A percentile compares a stretch with the other conserved stretches of the same genome.
These are phyloP conservation scores for Coemansia nantahalensis DNA, from an alignment of 192 early-diverging fungal species.

Conservation along the genomic window DNA sequence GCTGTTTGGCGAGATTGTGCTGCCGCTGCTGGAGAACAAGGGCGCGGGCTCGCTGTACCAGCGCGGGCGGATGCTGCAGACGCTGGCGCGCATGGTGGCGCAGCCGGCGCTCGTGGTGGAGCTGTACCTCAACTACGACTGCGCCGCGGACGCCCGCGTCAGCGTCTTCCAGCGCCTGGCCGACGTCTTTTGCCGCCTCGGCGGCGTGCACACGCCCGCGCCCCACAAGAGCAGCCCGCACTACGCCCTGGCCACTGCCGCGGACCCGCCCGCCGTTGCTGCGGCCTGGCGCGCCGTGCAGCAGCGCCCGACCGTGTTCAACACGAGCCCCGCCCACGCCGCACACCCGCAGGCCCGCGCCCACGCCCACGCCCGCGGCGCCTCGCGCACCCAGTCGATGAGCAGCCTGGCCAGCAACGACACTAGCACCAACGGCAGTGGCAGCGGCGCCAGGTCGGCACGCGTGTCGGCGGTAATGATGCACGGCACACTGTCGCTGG, in stretches of 20 bases:
- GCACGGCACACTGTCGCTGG: no score
- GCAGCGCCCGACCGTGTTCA: conserved; percentile 43
- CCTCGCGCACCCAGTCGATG: conserved; percentile 14
- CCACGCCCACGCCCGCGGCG: not conserved
- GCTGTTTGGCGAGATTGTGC: conserved; percentile 83
- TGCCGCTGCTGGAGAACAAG: conserved; percentile 85
- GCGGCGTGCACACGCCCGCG: conserved; percentile 15
- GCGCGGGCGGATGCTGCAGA: conserved; percentile 69
- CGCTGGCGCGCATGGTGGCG: conserved; percentile 63
- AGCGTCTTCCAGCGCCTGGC: conserved; percentile 91
- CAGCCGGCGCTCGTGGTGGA: conserved; percentile 83
- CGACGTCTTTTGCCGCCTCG: conserved; percentile 39
- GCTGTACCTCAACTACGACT: conserved; percentile 95
- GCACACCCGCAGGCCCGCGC: not conserved
- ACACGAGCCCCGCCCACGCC: no score
- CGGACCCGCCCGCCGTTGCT: conserved; percentile 8
- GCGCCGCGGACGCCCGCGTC: conserved; percentile 74
- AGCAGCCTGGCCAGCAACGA: conserved; percentile 8
- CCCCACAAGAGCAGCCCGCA: conserved; percentile 27
- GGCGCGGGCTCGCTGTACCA: conserved; percentile 59
- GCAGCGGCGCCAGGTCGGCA: not conserved
- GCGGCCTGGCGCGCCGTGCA: conserved; percentile 49
- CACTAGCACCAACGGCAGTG: not conserved
- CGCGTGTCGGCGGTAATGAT: no score
- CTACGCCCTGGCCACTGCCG: conserved; percentile 25